Percentiles rank a stretch among this genome's conserved stretches.
phyloP scores from a whole-genome alignment of 2,329 filamentous ascomycete genomes.

The Verticillium isaacii region DNA sequence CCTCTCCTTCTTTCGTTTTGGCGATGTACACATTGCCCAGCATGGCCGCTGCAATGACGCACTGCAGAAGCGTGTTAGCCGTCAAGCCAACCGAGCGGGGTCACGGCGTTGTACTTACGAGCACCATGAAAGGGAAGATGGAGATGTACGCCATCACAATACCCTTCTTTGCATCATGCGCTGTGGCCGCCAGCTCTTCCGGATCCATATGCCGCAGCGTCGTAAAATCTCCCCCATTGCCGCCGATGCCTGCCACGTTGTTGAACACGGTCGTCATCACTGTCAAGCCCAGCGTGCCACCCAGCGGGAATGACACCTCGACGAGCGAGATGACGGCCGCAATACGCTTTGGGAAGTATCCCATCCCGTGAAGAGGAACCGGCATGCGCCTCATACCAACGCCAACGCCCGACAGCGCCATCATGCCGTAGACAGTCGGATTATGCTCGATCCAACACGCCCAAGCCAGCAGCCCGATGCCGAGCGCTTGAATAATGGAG shows the following conservation, averaged over 20 bases:
- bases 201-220: slow-evolving; percentile 27
- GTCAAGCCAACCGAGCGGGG: neutral
- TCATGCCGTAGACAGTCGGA: slow-evolving; percentile 57
- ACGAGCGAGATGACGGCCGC: slow-evolving; percentile 56
- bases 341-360: slow-evolving; percentile 53
- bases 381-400: slow-evolving; percentile 64
- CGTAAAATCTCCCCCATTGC: slow-evolving; percentile 24
- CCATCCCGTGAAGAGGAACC: slow-evolving; percentile 56
- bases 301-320: slow-evolving; percentile 55
- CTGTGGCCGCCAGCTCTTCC: slow-evolving; percentile 28
- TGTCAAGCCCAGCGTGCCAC: slow-evolving; percentile 60
- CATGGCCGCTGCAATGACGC: slow-evolving; percentile 19
- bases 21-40: slow-evolving; percentile 28
- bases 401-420: slow-evolving; percentile 58
- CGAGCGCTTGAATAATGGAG: slow-evolving; percentile 50
- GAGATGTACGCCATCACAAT: slow-evolving; percentile 63
- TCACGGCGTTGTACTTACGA: slow-evolving; percentile 20
- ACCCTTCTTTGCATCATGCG: slow-evolving; percentile 43
- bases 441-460: slow-evolving; percentile 46
- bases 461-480: slow-evolving; percentile 53
- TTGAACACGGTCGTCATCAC: slow-evolving; percentile 68
- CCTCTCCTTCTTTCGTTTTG: slow-evolving; percentile 18
- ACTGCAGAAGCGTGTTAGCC: slow-evolving; percentile 10
- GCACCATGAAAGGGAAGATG: slow-evolving; percentile 52
- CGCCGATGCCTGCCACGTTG: slow-evolving; percentile 36